These are phyloP conservation scores for Pseudodiploospora longispora DNA, from an alignment of 2,329 filamentous ascomycete species.

Conservation along the genomic window DNA sequence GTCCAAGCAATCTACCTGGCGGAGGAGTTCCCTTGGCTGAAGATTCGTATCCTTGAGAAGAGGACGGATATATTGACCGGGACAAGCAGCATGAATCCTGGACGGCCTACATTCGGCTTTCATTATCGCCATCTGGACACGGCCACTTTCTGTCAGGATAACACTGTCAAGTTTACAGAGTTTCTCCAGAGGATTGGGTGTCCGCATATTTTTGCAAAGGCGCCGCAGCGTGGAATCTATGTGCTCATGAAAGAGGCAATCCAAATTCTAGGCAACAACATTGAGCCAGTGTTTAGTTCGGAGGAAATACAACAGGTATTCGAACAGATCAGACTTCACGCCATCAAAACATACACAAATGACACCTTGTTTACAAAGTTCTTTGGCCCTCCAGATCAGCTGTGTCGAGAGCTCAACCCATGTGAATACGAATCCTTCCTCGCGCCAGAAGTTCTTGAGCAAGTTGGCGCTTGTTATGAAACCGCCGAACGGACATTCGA, in stretches of 20 bases:
- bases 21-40: not conserved
- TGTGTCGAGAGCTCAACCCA: not conserved
- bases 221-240: slow-evolving; percentile 2
- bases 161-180: slow-evolving; percentile 1
- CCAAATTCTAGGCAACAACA: not conserved
- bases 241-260: slow-evolving; percentile 2
- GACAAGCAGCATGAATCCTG: slow-evolving; percentile 1
- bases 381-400: not conserved
- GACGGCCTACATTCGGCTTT: slow-evolving; percentile 1
- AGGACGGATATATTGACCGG: not conserved
- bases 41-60: slow-evolving; percentile 3
- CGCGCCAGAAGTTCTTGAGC: not conserved
- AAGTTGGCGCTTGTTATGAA: slow-evolving; percentile 1
- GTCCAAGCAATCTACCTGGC: slow-evolving; percentile 3
- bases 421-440: not conserved
- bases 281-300: not conserved
- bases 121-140: slow-evolving; percentile 3
- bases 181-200: slow-evolving; percentile 3
- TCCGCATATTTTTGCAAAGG: not conserved
- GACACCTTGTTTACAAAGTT: not conserved
- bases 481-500: slow-evolving; percentile 3
- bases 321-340: slow-evolving; percentile 1
- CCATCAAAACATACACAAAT: not conserved
- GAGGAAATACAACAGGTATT: not conserved
- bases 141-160: slow-evolving; percentile 3